Conservation (phyloP, 306 rosid genomes). For the Astragalus glycyphyllos region DNA sequence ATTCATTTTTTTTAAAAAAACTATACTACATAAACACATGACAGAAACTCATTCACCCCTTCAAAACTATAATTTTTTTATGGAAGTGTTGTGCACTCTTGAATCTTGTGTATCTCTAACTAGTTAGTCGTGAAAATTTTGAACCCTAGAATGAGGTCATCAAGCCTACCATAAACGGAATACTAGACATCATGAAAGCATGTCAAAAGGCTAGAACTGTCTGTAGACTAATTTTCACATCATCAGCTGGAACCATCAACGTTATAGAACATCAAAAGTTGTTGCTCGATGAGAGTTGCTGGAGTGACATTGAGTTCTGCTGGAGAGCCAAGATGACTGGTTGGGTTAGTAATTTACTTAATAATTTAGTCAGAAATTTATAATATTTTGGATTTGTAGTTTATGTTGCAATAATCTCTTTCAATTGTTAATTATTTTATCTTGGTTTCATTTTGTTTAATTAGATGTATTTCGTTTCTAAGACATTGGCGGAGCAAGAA, state of each 20-base stretch:
- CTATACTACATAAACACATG: no score
- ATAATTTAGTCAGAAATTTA: no score
- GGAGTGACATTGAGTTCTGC: slow-evolving; percentile 70
- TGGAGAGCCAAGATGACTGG: slow-evolving; percentile 64
- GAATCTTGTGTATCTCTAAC: no score
- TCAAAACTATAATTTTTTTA: no score
- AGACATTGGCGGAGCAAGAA: slow-evolving; percentile 76
- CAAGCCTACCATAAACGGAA: slow-evolving; percentile 62
- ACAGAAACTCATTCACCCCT: no score
- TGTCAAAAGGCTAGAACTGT: slow-evolving; percentile 59
- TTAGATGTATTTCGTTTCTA: slow-evolving; percentile 75
- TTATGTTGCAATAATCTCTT: background rate
- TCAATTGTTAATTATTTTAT: background rate
- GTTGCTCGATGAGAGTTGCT: slow-evolving; percentile 49
- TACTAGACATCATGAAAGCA: slow-evolving; percentile 69
- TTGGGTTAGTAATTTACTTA: slow-evolving; percentile 56
- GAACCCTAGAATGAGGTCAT: slow-evolving; percentile 65
- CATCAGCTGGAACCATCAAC: slow-evolving; percentile 63
- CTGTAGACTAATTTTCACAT: slow-evolving; percentile 62
- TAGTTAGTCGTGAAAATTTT: background rate
- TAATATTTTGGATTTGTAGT: background rate
- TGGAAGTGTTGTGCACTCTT: no score
- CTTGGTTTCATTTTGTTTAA: background rate
- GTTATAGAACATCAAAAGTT: slow-evolving; percentile 44
- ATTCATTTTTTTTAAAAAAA: no score